Base-by-base conservation (phyloP, 2,329 filamentous ascomycete genomes). In the Pseudogymnoascus sp. region DNA sequence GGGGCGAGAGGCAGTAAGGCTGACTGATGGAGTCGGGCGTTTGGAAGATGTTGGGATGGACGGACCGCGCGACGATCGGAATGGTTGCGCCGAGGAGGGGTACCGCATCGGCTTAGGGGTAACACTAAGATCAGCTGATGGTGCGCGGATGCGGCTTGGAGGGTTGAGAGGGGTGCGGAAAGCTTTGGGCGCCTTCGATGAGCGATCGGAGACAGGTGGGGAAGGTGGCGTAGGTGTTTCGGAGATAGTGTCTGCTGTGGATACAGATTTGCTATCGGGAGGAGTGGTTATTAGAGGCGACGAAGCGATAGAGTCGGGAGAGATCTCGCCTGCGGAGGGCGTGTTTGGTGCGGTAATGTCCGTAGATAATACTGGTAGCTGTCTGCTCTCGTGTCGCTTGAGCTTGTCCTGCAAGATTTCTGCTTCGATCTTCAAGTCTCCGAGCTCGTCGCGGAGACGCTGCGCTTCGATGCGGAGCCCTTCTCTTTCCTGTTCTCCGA, bases 351-450 rank as follows among this genome's bases (percentile, higher is more conserved):
- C 75, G 18, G 82, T 85, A n/a, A 85, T 73, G 68, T 86, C 82
- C 63, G 84, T 86, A 11, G 82, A 82, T 59, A 86, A 79, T 64
- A 77, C 72, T 38, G 82, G 83, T 20, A 86, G 72, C 66, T 86
- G 82, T 57, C 83, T 80, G 20, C 72, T 66, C 65, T 83, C 81
- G 47, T 83, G 78, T 73, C 92, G 89, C 71, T 89, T 89, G 70
- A 97, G 79, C 80, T 97, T 97, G 79, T 96, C 91, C 70, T 94
- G 88, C 69, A 93, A 83, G 69, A 99, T 94, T 71, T 97, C 94
- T 63, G 89, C 88, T 75, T 99, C 94, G 64, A 99, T 91, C 78
- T 91, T 95, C 67, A 97, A 81, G 72, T 99, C 94, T 5, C 90
- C 89, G 11, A 97, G 79, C 73, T 99, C 94, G 70, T 97, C 92